Conservation (phyloP, 1,284 basidiomycete genomes). For the Fomitiporia mediterranea region DNA sequence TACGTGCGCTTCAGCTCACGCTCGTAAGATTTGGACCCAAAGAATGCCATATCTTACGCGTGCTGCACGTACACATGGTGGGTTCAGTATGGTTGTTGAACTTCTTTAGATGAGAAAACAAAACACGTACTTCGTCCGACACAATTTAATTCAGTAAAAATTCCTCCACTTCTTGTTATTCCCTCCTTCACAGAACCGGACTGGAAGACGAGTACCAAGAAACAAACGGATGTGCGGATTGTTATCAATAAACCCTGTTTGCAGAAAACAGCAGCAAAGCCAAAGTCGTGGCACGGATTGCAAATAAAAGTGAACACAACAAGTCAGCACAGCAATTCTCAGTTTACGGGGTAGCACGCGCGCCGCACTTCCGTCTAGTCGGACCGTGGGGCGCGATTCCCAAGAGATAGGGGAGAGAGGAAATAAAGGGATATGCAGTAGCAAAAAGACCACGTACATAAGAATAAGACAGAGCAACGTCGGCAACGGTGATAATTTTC, state of each 20-base stretch:
- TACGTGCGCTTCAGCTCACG: constrained; percentile 12
- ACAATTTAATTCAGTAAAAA: neutral
- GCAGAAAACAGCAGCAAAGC: neutral
- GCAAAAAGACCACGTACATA: neutral
- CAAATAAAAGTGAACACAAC: too few relatives aligned
- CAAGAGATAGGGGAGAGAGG: neutral
- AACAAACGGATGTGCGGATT: neutral
- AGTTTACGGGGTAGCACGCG: too few relatives aligned
- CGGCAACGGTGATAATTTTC: neutral
- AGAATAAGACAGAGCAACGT: constrained; percentile 1
- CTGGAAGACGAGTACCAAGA: too few relatives aligned
- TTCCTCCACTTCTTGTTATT: neutral
- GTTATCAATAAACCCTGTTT: neutral
- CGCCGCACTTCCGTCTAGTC: neutral
- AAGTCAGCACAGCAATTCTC: too few relatives aligned
- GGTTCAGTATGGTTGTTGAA: neutral
- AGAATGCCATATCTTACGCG: constrained; percentile 15
- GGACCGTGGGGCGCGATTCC: neutral
- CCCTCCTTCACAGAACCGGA: too few relatives aligned
- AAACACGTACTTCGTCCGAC: neutral
- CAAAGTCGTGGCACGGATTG: neutral
- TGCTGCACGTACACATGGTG: neutral
- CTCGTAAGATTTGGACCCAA: constrained; percentile 13
- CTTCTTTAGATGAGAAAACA: neutral
- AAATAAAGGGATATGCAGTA: neutral